Evolutionary conservation across 352 stramenopile genomes (phyloP).

Genomic region (Globisporangium cylindrosporum): DNA sequence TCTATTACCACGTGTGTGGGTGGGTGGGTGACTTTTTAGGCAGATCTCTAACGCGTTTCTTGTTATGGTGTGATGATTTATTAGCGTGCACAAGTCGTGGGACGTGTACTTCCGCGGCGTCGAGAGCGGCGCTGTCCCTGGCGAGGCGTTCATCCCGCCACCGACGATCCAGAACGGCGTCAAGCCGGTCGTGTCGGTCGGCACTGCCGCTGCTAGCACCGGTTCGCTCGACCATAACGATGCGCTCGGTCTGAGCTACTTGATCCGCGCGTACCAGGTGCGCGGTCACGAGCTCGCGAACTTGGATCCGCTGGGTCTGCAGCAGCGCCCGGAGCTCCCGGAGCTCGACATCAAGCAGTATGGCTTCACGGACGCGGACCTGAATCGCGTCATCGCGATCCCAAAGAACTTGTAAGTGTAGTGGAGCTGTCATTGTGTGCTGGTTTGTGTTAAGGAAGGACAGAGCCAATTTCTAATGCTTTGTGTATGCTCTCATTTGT

Average conservation of each 20-base stretch:
- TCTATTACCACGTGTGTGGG: no score
- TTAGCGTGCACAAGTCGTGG: constrained; percentile 84
- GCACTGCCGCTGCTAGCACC: constrained; percentile 20
- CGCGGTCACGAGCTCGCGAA: constrained; percentile 95
- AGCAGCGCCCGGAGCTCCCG: constrained; percentile 50
- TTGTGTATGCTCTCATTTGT: constrained; percentile 1
- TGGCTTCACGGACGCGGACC: constrained; percentile 88
- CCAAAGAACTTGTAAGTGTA: constrained; percentile 81
- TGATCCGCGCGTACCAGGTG: constrained; percentile 98
- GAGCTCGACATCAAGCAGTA: constrained; percentile 93
- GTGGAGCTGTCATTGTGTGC: neutral
- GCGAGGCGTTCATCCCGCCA: constrained; percentile 81
- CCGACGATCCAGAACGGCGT: constrained; percentile 76
- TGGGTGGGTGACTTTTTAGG: neutral
- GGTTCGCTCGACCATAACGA: constrained; percentile 60
- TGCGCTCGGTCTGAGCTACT: constrained; percentile 92
- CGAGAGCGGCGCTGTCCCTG: constrained; percentile 73
- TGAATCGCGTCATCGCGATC: constrained; percentile 87
- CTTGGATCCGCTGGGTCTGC: constrained; percentile 95
- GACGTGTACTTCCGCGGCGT: constrained; percentile 85
- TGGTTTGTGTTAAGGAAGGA: neutral
- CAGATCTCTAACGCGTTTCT: neutral
- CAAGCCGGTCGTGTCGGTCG: constrained; percentile 54
- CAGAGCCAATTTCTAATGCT: neutral
- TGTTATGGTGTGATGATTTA: constrained; percentile 6